Base-by-base conservation (phyloP, 2,329 filamentous ascomycete genomes). In the Rachicladosporium sp. region DNA sequence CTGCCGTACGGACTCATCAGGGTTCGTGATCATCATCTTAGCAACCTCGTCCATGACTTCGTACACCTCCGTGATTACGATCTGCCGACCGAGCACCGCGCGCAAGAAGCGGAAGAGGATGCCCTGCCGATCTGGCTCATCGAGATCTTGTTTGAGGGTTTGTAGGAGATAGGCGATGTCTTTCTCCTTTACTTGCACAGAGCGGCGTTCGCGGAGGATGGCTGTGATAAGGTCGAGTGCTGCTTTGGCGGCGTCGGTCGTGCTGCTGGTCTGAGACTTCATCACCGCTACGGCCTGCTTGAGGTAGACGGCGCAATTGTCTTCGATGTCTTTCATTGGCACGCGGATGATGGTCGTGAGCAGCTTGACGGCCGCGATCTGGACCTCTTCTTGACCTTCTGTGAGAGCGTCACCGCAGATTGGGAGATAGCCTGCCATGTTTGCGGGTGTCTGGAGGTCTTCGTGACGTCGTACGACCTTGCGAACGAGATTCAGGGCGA, bases 21-120 rank as follows among this genome's bases (percentile, higher is more conserved):
- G 85, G 56, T 96, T 96, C 33, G 83, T 94, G 41, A 98, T 82
- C 88, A 96, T 96, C 58, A 95, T 82, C 3, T 76, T 80, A 35
- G 86, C 85, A 23, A 93, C 80, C 52, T 87, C 80, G 57, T 98
- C 91, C 46, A 95, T 74, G 6, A 82, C 80, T 55, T 96, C 89
- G 56, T 98, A 98, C 23, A 98, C 79, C 32, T 82, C 74, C 0
- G 88, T 80, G 6, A 93, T 87, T 52, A 94, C 74, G 33, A 96
- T 71, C 56, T 82, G 89, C 11, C 88, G 77, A 38, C 84, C 81
- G 55, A 98, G 74, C 19, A 96, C 78, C 1, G 86, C 82, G 32
- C 88, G 81, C 43, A 98, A 65, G 61, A 98, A 96, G 54, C 85
- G 93, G 66, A 98, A 98, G 0, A 86, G 91, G 32, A 94, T 77